Evolutionary conservation across 2,329 filamentous ascomycete species (phyloP), one percentile per base, ranked within the genome.

Genomic region (Xylariaceae sp.): DNA sequence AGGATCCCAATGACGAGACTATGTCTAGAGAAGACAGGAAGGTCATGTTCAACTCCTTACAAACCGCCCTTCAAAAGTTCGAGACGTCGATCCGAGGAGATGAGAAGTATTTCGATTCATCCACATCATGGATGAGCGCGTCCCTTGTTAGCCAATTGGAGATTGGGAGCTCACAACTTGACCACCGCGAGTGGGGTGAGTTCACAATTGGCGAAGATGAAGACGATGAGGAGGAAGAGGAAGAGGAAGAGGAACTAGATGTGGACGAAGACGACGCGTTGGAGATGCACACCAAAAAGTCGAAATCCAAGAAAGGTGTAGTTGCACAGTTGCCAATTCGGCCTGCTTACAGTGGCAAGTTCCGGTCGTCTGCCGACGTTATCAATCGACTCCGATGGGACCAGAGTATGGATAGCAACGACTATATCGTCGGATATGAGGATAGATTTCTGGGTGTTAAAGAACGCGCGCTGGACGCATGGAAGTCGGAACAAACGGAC

Each of bases 301-400:
- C 53, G 28, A 60, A 60, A 43, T 53, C 48, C 13, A 67, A 59
- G 45, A 65, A 59, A 38, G 51, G 56, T 42, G 14, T 14, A 33
- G 48, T 31, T 49, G 16, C 50, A 16, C 47, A 18, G 43, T 53
- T 31, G 52, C 61, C 38, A 33, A 51, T 43, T 60, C 71, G 56
- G 51, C 67, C 64, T 47, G 67, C 54, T 51, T 71, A 68, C 57
- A 73, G 63, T 9, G 70, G 67, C 36, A 82, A 78, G 59, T 74
- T 86, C 53, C 77, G 83, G 28, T 75, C 79, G 1, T 80, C 82
- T 12, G 68, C 74, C 13, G 82, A 86, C 59, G 79, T 84, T 11
- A 75, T 86, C 50, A 81, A 78, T 57, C 74, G 82, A 14, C 70
- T 86, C 43, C 78, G 80, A 17, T 85, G 82, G 82, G 82, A 86